Conservation (phyloP, 768 basidiomycete species). For the Termitomyces sp. region DNA sequence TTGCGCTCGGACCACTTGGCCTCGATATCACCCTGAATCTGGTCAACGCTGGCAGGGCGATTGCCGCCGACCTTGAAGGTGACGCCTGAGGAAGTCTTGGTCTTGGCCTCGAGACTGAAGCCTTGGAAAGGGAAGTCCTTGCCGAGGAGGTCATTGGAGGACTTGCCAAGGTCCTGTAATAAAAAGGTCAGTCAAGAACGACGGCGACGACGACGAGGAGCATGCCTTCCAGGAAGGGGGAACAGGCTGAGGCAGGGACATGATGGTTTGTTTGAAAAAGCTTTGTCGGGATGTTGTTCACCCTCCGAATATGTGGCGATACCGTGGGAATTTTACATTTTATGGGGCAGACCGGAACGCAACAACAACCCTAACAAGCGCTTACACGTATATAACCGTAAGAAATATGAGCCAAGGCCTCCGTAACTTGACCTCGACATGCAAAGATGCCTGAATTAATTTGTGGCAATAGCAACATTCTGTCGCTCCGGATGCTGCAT, state of each 20-base stretch:
- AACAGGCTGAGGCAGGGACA: slow-evolving; percentile 93
- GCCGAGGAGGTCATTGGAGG: slow-evolving; percentile 87
- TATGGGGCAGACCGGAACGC: slow-evolving; percentile 13
- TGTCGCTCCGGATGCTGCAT: too few species aligned
- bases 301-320: slow-evolving; percentile 14
- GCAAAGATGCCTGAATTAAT: neutral
- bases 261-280: slow-evolving; percentile 28
- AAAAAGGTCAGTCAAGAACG: slow-evolving; percentile 4
- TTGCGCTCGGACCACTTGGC: slow-evolving; percentile 88
- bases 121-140: slow-evolving; percentile 88
- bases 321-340: slow-evolving; percentile 16
- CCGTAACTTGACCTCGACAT: too few species aligned
- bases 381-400: neutral
- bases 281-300: slow-evolving; percentile 5
- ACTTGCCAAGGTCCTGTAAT: slow-evolving; percentile 88
- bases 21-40: slow-evolving; percentile 90
- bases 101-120: slow-evolving; percentile 78
- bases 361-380: too few species aligned
- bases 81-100: slow-evolving; percentile 82
- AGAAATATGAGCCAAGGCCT: too few species aligned
- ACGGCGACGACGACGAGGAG: slow-evolving; percentile 1
- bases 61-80: slow-evolving; percentile 89
- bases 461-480: neutral
- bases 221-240: slow-evolving; percentile 94
- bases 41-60: slow-evolving; percentile 66